Base-by-base conservation (phyloP, 1,284 basidiomycete species). In the Sutorius eximius region DNA sequence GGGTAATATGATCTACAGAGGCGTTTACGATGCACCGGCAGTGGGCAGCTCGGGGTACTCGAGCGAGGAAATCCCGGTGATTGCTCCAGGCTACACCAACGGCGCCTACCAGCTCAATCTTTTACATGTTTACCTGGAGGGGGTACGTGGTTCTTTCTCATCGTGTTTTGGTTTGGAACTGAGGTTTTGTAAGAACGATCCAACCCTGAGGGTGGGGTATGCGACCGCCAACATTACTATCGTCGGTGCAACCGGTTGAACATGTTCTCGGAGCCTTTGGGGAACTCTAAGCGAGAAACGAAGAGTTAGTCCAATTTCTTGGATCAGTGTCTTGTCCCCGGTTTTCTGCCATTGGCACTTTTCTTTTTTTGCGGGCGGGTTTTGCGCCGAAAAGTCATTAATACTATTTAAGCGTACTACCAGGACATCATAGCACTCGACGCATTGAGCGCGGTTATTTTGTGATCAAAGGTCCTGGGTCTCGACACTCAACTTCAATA, bases 1-100 rank as follows among this genome's bases (percentile, higher is more conserved):
- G n/a, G 81, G 80, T 2, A 59, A 52, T 11, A 58, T 79, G 52
- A 68, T 82, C 27, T 82, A 82, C 65, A 66, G 65, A 16, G 81
- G 82, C 7, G 51, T 62, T 0, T 84, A 72, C 65, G 56, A 68
- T 16, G 80, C 80, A 0, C 24, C 45, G 73, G 53, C 5, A 20
- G 10, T 6, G 12, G 32, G 27, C 15, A 3, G 12, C 12, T 6
- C 20, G 3, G 40, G 24, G n/a, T 22, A 24, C 2, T 2, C 9
- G 7, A 49, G 11, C 20, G 27, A 60, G n/a, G 37, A 45, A 27
- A 6, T 59, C 8, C 7, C 37, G 1, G 37, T 45, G 11, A 33
- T 11, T 12, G 20, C 33, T 9, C 58, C 59, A 1, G n/a, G 3
- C 24, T 48, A 0, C 3, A 34, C 16, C 20, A 0, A 45, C 0